A percentile compares a stretch with the other conserved stretches of the same genome.
Conservation (phyloP, 805 yeast genomes). For the Debaryomyces hansenii region DNA sequence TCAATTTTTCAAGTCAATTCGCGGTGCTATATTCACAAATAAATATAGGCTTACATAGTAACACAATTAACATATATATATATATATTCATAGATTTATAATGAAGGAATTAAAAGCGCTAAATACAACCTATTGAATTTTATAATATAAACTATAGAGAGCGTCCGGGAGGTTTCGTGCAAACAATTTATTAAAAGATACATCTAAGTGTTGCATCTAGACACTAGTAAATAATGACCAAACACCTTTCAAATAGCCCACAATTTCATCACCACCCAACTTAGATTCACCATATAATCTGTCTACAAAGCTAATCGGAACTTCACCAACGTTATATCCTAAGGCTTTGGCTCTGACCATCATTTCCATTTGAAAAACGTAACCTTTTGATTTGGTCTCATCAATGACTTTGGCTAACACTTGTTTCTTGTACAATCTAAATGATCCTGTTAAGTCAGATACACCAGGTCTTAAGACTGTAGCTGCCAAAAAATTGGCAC, state of each 20-base stretch:
- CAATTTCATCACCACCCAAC: slow-evolving; percentile 79
- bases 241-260: slow-evolving; percentile 74
- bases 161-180: no score
- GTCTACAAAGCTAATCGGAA: slow-evolving; percentile 76
- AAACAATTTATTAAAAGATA: no score
- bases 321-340: slow-evolving; percentile 74
- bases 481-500: slow-evolving; percentile 77
- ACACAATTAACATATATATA: background rate
- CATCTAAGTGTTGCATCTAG: slow-evolving; percentile 18
- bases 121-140: no score
- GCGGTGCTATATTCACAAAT: no score
- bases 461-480: slow-evolving; percentile 70
- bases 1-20: background rate
- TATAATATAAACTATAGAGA: no score
- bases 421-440: slow-evolving; percentile 70
- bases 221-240: slow-evolving; percentile 68
- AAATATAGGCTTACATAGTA: no score
- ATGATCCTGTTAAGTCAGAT: slow-evolving; percentile 75
- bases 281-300: slow-evolving; percentile 77
- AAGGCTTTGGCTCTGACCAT: slow-evolving; percentile 78
- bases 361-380: slow-evolving; percentile 88
- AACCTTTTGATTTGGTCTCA: slow-evolving; percentile 72
- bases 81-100: background rate
- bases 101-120: background rate
- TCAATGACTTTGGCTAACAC: slow-evolving; percentile 65